Evolutionary conservation across 2,329 filamentous ascomycete species (phyloP).

Genomic region (Ascochyta koolunga): DNA sequence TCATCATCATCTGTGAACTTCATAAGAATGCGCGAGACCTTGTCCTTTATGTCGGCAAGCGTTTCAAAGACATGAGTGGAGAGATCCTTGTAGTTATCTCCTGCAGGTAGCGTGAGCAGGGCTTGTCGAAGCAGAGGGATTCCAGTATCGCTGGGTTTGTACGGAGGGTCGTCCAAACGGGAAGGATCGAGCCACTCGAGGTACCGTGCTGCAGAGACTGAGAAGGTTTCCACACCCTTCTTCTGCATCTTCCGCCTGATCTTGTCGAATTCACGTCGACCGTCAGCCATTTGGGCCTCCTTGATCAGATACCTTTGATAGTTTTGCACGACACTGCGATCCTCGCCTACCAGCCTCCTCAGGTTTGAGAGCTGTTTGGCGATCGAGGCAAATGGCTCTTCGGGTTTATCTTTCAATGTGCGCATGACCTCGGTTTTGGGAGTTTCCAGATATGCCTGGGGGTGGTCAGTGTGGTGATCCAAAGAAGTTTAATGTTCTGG

Average conservation of each 20-base stretch:
- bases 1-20: conserved; percentile 7
- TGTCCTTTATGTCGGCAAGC: not conserved
- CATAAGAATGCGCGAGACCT: not conserved
- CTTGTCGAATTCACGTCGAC: not conserved
- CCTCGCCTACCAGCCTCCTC: too few relatives aligned
- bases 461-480: not conserved
- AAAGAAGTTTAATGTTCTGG: too few relatives aligned
- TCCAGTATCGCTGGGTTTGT: not conserved
- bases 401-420: not conserved
- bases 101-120: conserved; percentile 5
- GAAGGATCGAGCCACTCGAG: not conserved
- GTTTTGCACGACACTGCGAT: too few relatives aligned
- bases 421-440: not conserved
- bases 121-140: conserved; percentile 9
- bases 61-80: conserved; percentile 3
- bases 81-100: conserved; percentile 1
- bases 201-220: conserved; percentile 5
- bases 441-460: not conserved
- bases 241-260: conserved; percentile 3
- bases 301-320: not conserved
- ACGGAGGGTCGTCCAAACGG: not conserved
- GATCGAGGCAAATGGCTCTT: not conserved
- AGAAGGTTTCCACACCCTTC: conserved; percentile 11
- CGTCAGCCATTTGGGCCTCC: not conserved
- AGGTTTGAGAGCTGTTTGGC: not conserved